These are phyloP conservation scores for Aspergillus sp. DNA, from an alignment of 2,329 filamentous ascomycete genomes.

Conservation along the genomic window DNA sequence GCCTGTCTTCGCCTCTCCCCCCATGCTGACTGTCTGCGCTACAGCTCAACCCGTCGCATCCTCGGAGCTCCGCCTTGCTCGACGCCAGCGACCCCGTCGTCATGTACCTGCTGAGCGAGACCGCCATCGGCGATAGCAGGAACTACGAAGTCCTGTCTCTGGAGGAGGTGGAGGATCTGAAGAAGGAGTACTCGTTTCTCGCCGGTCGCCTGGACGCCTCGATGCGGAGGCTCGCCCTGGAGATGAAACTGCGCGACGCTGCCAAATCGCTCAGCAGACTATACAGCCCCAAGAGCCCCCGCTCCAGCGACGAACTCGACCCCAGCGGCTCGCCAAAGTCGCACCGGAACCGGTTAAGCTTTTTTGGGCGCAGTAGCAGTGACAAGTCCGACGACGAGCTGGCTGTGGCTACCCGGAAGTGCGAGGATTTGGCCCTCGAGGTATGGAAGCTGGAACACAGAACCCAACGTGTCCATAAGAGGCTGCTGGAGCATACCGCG, in stretches of 20 bases:
- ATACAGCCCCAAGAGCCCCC: constrained; percentile 57
- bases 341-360: constrained; percentile 44
- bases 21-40: constrained; percentile 1
- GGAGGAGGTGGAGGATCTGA: constrained; percentile 83
- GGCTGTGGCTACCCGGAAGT: constrained; percentile 64
- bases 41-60: constrained; percentile 44
- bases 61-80: constrained; percentile 28
- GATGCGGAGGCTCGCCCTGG: constrained; percentile 72
- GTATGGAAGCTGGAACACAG: constrained; percentile 71
- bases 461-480: constrained; percentile 62
- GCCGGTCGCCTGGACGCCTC: constrained; percentile 71
- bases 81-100: constrained; percentile 55
- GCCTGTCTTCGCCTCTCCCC: constrained; percentile 30
- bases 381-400: constrained; percentile 63
- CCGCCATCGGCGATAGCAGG: constrained; percentile 79
- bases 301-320: constrained; percentile 35
- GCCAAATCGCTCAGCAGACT: constrained; percentile 76
- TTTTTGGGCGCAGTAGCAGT: constrained; percentile 38
- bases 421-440: constrained; percentile 74
- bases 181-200: constrained; percentile 71
- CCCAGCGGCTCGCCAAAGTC: constrained; percentile 33
- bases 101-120: constrained; percentile 87
- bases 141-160: constrained; percentile 77
- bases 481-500: constrained; percentile 80
- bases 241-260: constrained; percentile 90